These are phyloP conservation scores for Leptosphaerulina australis DNA, from an alignment of 2,329 filamentous ascomycete genomes.

Conservation along the genomic window DNA sequence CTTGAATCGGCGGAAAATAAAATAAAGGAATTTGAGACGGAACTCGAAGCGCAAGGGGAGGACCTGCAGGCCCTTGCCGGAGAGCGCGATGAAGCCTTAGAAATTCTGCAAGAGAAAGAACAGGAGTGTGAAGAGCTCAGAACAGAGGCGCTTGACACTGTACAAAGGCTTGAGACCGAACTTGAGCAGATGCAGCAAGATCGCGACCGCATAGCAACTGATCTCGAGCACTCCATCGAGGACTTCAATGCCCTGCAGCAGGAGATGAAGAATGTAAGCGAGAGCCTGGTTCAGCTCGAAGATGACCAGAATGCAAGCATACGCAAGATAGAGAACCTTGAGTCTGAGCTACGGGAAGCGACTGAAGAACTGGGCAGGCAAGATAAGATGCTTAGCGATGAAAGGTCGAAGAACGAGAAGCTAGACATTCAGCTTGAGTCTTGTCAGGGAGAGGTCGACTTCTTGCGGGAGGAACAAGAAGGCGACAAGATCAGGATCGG, in stretches of 20 bases:
- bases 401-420: constrained; percentile 85
- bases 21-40: constrained; percentile 75
- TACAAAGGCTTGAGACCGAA: constrained; percentile 65
- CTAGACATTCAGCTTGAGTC: constrained; percentile 92
- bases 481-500: constrained; percentile 97
- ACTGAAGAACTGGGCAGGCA: constrained; percentile 86
- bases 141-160: constrained; percentile 64
- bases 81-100: constrained; percentile 84
- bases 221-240: constrained; percentile 77
- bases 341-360: constrained; percentile 80
- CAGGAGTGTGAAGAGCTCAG: constrained; percentile 59
- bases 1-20: constrained; percentile 67
- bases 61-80: constrained; percentile 79
- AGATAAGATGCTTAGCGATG: constrained; percentile 81
- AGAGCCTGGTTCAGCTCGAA: constrained; percentile 83
- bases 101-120: constrained; percentile 71
- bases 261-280: constrained; percentile 91
- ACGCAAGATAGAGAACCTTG: constrained; percentile 78
- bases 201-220: constrained; percentile 70
- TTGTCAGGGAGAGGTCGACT: constrained; percentile 89
- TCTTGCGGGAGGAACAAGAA: constrained; percentile 95
- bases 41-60: constrained; percentile 77
- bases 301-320: constrained; percentile 84
- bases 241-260: constrained; percentile 90
- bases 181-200: constrained; percentile 75